Conservation (phyloP, 1,139 yeast species). For the Pichia cactophila region DNA sequence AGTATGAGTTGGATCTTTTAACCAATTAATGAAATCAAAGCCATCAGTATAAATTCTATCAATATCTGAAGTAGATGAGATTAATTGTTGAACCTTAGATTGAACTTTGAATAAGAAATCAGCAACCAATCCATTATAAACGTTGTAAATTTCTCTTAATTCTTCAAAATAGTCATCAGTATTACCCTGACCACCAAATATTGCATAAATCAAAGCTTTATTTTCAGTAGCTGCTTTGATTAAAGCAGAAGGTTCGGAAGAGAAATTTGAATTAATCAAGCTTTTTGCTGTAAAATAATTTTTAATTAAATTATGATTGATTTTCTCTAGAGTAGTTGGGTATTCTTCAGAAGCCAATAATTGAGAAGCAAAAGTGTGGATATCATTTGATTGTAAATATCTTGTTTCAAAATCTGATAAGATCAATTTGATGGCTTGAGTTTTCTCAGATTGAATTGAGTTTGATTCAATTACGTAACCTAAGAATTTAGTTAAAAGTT, state of each 20-base stretch:
- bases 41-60: conserved; percentile 93
- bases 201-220: conserved; percentile 62
- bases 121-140: conserved; percentile 66
- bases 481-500: conserved; percentile 74
- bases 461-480: conserved; percentile 58
- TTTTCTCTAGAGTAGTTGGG: conserved; percentile 65
- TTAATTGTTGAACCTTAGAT: conserved; percentile 56
- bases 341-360: conserved; percentile 46
- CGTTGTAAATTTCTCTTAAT: conserved; percentile 72
- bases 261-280: conserved; percentile 20
- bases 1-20: conserved; percentile 72
- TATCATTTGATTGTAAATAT: conserved; percentile 69
- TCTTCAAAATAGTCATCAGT: conserved; percentile 97
- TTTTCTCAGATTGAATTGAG: conserved; percentile 24
- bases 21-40: conserved; percentile 81
- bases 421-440: conserved; percentile 61
- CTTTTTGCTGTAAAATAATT: conserved; percentile 46
- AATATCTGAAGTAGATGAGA: conserved; percentile 66
- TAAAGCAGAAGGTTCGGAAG: conserved; percentile 45
- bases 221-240: conserved; percentile 40
- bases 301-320: conserved; percentile 59
- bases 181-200: conserved; percentile 99
- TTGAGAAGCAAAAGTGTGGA: conserved; percentile 80
- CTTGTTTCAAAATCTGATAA: conserved; percentile 78
- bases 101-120: conserved; percentile 70